Base-by-base conservation (phyloP, 2,329 filamentous ascomycete species). In the Phialophora tarda region DNA sequence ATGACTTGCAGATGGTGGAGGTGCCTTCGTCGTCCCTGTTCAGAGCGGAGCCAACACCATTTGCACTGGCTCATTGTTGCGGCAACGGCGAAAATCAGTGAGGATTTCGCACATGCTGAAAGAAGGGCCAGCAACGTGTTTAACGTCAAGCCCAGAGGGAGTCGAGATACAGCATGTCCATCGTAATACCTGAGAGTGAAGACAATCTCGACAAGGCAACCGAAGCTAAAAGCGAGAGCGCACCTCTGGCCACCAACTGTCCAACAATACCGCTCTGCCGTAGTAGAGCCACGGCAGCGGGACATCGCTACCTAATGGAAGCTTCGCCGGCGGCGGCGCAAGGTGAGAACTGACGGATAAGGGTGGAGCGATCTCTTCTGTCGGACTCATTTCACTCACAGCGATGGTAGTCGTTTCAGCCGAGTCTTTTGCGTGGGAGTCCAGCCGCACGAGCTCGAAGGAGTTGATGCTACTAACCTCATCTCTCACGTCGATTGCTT, bases 51-150 rank as follows among this genome's bases (percentile, higher is more conserved):
- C 56, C 56, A 59, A 44, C 34, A 47, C 56, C 56, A 59, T 48
- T 59, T 59, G 26, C 56, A 59, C 41, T 59, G 56, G 23, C 56
- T 48, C 56, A 50, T 48, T n/a, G 56, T 59, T 4, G 34, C 38
- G 4, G 56, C 24, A 4, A 59, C 56, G 11, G 38, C 24, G 41
- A 59, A 59, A 6, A 59, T 48, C 24, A 48, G 41, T 17, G 56
- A 44, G 7, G 56, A 59, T 30, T 59, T 59, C 23, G 56, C 44
- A 28, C 34, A 34, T 21, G 56, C 56, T 26, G 56, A 11, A 28
- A 59, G 41, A 7, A 41, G 10, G 11, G 56, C 6, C 6, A 48
- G 34, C 41, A 59, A n/a, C 28, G 56, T 47, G 56, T 59, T 59
- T 24, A 59, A 30, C 8, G 56, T 59, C 34, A 59, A 17, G 5